These are phyloP conservation scores for Aeschynomene evenia DNA, from an alignment of 306 rosid genomes.

Conservation along the genomic window DNA sequence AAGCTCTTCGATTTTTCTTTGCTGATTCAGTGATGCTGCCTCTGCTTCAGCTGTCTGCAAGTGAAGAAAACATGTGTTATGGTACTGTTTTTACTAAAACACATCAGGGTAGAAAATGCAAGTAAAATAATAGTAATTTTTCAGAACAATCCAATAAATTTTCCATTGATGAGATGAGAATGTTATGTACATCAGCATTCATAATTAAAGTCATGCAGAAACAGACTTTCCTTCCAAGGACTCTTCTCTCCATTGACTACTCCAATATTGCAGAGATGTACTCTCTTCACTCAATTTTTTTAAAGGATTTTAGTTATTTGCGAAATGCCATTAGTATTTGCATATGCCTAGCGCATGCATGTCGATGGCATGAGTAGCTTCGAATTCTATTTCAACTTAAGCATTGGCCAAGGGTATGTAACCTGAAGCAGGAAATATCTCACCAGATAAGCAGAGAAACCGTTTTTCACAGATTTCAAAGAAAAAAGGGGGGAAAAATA, in stretches of 20 bases:
- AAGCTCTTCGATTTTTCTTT: constrained; percentile 60
- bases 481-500: neutral
- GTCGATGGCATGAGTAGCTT: neutral
- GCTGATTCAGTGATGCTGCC: constrained; percentile 43
- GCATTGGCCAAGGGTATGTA: neutral
- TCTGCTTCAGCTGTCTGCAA: constrained; percentile 58
- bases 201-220: neutral
- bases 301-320: neutral
- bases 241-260: neutral
- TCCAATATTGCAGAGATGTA: neutral
- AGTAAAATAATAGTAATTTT: neutral
- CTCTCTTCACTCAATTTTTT: no score
- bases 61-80: constrained; percentile 17
- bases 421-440: neutral
- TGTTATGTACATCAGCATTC: neutral
- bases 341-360: neutral
- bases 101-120: neutral
- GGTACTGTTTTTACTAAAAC: neutral
- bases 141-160: constrained; percentile 15
- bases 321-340: neutral
- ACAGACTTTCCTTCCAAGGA: constrained; percentile 2
- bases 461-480: neutral
- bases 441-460: neutral
- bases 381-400: neutral
- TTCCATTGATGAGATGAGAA: neutral